phyloP scores from a whole-genome alignment of 805 yeast genomes.

The Metschnikowia koreensis region DNA sequence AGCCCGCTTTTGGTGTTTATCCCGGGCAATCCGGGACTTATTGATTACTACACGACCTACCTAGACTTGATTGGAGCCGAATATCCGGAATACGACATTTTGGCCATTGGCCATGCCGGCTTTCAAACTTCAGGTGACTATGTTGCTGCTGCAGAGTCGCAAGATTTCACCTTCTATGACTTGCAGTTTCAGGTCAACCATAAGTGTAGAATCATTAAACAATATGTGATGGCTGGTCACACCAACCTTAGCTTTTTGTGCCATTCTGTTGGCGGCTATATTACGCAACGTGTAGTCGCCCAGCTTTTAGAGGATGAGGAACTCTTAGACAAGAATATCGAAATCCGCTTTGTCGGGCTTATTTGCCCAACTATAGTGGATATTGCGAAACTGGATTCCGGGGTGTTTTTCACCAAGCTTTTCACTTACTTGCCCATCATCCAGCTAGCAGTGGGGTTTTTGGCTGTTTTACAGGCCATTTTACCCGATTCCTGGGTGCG shows the following conservation, averaged over 20 bases:
- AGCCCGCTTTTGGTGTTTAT: conserved; percentile 49
- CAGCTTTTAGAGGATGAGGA: conserved; percentile 23
- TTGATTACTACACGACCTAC: conserved; percentile 61
- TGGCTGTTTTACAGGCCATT: conserved; percentile 30
- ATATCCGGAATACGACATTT: conserved; percentile 48
- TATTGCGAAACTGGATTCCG: conserved; percentile 47
- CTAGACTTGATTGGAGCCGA: conserved; percentile 41
- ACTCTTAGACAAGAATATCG: conserved; percentile 20
- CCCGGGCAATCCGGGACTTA: conserved; percentile 79
- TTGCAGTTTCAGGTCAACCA: conserved; percentile 59
- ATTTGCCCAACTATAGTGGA: conserved; percentile 70
- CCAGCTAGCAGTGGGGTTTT: conserved; percentile 26
- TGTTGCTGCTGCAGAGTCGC: conserved; percentile 18
- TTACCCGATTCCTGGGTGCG: conserved; percentile 24
- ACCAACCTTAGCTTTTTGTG: conserved; percentile 50
- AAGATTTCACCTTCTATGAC: conserved; percentile 27
- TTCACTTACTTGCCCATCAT: conserved; percentile 30
- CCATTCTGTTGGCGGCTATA: conserved; percentile 72
- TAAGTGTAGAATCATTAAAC: conserved; percentile 49
- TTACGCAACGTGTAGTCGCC: conserved; percentile 52
- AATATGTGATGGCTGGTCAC: conserved; percentile 22
- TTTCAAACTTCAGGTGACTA: conserved; percentile 33
- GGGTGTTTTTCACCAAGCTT: conserved; percentile 26
- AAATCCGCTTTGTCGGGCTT: conserved; percentile 51
- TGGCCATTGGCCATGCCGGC: conserved; percentile 69